Evolutionary conservation across 2,329 filamentous ascomycete species (phyloP).

Genomic region (Alternaria dauci): DNA sequence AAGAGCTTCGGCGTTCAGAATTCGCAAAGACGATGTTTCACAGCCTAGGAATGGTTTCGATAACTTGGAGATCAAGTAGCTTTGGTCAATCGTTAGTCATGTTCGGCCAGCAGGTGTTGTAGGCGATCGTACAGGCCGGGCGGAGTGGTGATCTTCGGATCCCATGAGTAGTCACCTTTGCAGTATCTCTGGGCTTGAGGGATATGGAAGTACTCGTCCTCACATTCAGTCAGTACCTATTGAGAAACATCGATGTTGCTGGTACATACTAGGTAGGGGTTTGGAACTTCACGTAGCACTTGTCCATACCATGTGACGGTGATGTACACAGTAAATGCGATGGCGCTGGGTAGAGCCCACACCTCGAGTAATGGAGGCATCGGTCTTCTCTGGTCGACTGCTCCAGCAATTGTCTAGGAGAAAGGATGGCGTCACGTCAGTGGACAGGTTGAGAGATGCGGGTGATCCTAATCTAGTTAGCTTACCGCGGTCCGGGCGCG

Average conservation of each 20-base stretch:
- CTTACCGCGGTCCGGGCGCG: slow-evolving; percentile 16
- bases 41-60: slow-evolving; percentile 53
- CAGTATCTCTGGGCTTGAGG: slow-evolving; percentile 92
- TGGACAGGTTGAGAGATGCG: slow-evolving; percentile 7
- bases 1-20: slow-evolving; percentile 51
- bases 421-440: slow-evolving; percentile 1
- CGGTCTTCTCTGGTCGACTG: not conserved
- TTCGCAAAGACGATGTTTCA: slow-evolving; percentile 48
- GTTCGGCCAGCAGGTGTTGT: not conserved
- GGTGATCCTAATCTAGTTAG: slow-evolving; percentile 28
- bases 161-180: slow-evolving; percentile 76
- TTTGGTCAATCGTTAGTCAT: slow-evolving; percentile 42
- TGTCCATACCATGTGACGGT: slow-evolving; percentile 37
- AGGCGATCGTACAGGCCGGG: slow-evolving; percentile 70
- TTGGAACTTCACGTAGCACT: slow-evolving; percentile 61
- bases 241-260: not conserved
- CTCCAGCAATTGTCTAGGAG: not conserved
- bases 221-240: slow-evolving; percentile 7
- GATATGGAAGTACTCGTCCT: slow-evolving; percentile 91
- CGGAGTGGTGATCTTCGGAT: slow-evolving; percentile 96
- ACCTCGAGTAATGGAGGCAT: slow-evolving; percentile 34
- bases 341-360: slow-evolving; percentile 35
- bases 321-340: slow-evolving; percentile 33
- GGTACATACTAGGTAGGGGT: slow-evolving; percentile 65
- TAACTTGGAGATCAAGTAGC: slow-evolving; percentile 55